These are phyloP conservation scores for Spergularia bocconei DNA, from an alignment of 148 eudicot genomes.

Conservation along the genomic window DNA sequence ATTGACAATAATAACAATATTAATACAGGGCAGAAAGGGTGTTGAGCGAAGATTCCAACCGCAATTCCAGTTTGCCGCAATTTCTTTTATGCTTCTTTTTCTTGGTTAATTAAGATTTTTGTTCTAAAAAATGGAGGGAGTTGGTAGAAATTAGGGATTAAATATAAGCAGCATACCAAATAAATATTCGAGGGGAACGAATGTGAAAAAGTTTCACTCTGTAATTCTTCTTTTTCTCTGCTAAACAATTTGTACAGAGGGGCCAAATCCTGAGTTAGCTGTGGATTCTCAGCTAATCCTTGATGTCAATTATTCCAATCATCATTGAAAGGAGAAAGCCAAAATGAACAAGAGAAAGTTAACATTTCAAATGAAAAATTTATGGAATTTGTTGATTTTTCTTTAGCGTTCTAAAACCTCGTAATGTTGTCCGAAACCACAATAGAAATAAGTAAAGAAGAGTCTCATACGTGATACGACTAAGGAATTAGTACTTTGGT, in stretches of 20 bases:
- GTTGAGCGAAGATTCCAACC: conserved; percentile 5
- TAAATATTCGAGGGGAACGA: conserved; percentile 18
- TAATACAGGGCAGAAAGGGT: conserved; percentile 3
- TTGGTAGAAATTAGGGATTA: no score
- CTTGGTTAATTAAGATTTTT: no score
- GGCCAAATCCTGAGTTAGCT: conserved; percentile 7
- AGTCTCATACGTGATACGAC: no score
- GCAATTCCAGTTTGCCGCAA: neutral
- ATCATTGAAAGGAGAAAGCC: neutral
- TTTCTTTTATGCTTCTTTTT: no score
- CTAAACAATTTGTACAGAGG: neutral
- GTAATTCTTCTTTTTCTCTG: neutral
- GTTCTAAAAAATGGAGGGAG: no score
- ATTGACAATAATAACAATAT: neutral
- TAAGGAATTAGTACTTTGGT: no score
- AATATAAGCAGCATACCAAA: conserved; percentile 3
- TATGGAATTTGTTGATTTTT: no score
- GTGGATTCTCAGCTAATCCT: conserved; percentile 25
- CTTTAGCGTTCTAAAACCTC: no score
- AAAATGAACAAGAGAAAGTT: conserved; percentile 3
- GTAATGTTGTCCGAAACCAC: no score
- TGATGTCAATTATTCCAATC: conserved; percentile 32
- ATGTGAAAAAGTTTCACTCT: conserved; percentile 14
- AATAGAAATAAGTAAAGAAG: no score
- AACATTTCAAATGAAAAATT: neutral